Evolutionary conservation across 169 alveolate genomes (phyloP).

Genomic region (Cryptosporidium sp.): DNA sequence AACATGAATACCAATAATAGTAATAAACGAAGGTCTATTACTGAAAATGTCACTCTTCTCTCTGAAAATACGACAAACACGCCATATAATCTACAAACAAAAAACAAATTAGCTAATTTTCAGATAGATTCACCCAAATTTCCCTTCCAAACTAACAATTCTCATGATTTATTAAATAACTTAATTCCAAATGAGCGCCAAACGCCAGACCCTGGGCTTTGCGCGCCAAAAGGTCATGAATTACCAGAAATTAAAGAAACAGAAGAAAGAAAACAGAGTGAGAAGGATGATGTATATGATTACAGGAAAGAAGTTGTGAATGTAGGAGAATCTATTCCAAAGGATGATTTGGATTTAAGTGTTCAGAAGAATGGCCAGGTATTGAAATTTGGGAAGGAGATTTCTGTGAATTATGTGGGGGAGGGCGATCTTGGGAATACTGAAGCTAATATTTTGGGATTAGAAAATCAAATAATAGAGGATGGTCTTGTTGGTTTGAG

Average conservation of each 20-base stretch:
- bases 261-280: background rate
- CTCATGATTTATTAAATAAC: background rate
- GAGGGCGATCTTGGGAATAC: background rate
- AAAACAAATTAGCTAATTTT: background rate
- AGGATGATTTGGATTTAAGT: background rate
- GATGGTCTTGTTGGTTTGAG: conserved; percentile 39
- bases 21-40: background rate
- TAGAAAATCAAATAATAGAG: conserved; percentile 1
- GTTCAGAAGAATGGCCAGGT: background rate
- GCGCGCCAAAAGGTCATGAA: background rate
- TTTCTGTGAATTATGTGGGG: background rate
- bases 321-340: background rate
- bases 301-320: background rate
- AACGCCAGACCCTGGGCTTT: background rate
- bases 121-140: background rate
- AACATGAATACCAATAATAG: background rate
- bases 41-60: background rate
- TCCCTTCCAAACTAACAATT: background rate
- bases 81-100: background rate
- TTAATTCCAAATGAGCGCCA: background rate
- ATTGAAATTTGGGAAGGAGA: background rate
- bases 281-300: background rate
- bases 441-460: background rate
- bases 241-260: background rate
- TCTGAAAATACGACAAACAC: background rate